Evolutionary conservation across 148 eudicot species (phyloP), one percentile per base, ranked within the genome.

Genomic region (Limonium bicolor): DNA sequence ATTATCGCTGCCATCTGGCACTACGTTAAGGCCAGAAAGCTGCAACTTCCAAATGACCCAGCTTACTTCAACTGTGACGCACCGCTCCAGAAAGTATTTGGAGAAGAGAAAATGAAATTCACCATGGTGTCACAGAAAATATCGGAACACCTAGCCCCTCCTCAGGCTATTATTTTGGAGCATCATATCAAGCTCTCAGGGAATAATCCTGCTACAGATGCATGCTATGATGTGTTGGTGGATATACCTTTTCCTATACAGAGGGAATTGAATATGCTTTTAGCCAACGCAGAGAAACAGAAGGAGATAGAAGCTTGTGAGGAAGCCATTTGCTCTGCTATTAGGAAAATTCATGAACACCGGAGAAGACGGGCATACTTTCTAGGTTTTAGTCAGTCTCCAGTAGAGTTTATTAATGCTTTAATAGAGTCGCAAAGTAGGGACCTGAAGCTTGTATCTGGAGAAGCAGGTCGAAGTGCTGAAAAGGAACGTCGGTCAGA

Each of bases 321-420:
- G 45, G 94, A 88, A 64, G 80, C 92, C 17, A 80, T 88, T 33
- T 77, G 83, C 72, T 44, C 66, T 59, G 72, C 94, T 35, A 74
- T 88, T 47, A 74, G 77, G 62, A 88, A 83, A 67, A 88, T 88
- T 24, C 78, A 88, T 10, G 97, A 83, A 63, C 97, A 88, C 60
- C 74, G 84, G 7, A 69, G 58, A 58, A 72, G 94, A 48, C 64
- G 94, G 35, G 92, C 97, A 2, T 88, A 83, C 57, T 88, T 88
- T 63, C 78, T 80, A 32, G 94, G 96, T 4, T 83, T 88, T 61
- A 83, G 94, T 59, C 94, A 88, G 62, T 83, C 97, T 1, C 97
- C 94, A 0, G 80, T 80, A 14, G 97, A 88, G 54, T 83, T 83
- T 48, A 70, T 83, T 24, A 77, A 88, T 72, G 79, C 86, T 22